A percentile compares a stretch with the other conserved stretches of the same genome.
Evolutionary conservation across 192 early-diverging fungal genomes (phyloP).

Genomic region (Lunasporangiospora selenospora): DNA sequence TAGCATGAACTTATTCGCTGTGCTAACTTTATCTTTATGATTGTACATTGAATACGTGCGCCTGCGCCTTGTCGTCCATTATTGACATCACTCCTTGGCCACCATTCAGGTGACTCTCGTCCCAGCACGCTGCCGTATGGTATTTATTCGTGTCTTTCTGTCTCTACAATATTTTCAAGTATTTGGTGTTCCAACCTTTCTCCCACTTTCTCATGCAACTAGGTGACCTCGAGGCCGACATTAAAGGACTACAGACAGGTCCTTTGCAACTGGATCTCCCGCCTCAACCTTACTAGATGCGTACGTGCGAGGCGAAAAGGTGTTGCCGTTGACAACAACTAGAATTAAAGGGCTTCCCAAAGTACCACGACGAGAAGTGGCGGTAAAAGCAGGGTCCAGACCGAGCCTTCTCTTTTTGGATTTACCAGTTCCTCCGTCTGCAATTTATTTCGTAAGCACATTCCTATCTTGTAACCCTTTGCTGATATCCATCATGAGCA

Average conservation of each 20-base stretch:
- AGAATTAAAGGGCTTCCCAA: conserved; percentile 1
- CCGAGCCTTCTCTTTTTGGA: conserved; percentile 10
- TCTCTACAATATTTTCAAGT: too few species aligned
- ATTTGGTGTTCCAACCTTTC: neutral
- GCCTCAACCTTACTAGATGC: conserved; percentile 3
- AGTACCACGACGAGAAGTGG: conserved; percentile 2
- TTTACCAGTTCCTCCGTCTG: conserved; percentile 1
- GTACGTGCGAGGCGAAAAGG: neutral
- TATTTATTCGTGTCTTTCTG: neutral
- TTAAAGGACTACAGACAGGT: conserved; percentile 4
- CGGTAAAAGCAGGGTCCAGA: neutral
- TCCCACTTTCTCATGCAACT: neutral
- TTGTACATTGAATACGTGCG: conserved; percentile 4
- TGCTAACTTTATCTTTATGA: neutral
- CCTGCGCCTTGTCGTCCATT: conserved; percentile 1
- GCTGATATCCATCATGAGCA: too few species aligned
- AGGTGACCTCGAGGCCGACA: neutral
- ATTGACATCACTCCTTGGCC: neutral
- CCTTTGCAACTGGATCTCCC: conserved; percentile 1
- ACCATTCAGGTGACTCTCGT: conserved; percentile 15
- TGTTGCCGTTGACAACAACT: neutral
- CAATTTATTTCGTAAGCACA: too few species aligned
- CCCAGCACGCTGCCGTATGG: conserved; percentile 9
- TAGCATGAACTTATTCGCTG: neutral
- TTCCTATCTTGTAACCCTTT: too few species aligned